Percentiles rank a stretch among this genome's conserved stretches.
Evolutionary conservation across 2,329 filamentous ascomycete species (phyloP).

Genomic region (Trichoderma sp.): DNA sequence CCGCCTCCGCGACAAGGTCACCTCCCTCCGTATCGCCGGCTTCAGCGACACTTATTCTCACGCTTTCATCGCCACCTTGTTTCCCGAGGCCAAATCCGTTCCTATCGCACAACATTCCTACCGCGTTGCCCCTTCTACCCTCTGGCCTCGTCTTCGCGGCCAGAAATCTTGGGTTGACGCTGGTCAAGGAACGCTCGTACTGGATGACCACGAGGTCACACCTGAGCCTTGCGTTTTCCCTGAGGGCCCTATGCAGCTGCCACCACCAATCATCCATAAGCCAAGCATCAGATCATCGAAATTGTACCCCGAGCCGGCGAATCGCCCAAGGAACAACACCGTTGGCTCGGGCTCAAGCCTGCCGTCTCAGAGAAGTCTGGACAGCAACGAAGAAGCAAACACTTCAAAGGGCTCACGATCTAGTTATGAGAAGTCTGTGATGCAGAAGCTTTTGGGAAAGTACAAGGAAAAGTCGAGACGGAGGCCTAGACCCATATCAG

Average conservation of each 20-base stretch:
- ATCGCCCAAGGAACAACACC: neutral
- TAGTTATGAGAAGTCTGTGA: neutral
- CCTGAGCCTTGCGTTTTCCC: constrained; percentile 3
- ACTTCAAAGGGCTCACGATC: neutral
- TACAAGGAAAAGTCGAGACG: constrained; percentile 2
- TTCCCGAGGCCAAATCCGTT: constrained; percentile 20
- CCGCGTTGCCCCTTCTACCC: constrained; percentile 31
- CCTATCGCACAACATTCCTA: constrained; percentile 24
- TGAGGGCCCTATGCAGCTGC: constrained; percentile 29
- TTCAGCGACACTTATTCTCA: constrained; percentile 34
- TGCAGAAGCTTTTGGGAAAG: constrained; percentile 11
- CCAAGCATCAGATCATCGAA: neutral
- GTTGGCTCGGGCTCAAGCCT: constrained; percentile 3
- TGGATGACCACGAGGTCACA: constrained; percentile 26
- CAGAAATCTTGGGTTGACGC: constrained; percentile 31
- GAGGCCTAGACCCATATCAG: neutral
- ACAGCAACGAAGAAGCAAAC: neutral
- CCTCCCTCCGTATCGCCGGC: constrained; percentile 36
- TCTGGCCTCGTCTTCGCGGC: constrained; percentile 31
- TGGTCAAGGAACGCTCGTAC: constrained; percentile 23
- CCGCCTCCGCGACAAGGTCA: constrained; percentile 30
- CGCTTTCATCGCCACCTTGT: constrained; percentile 29
- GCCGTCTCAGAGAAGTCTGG: constrained; percentile 5
- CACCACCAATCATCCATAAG: constrained; percentile 25
- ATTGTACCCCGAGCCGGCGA: neutral